These are phyloP conservation scores for Cyclotella cryptica DNA, from an alignment of 108 stramenopile species.

Conservation along the genomic window DNA sequence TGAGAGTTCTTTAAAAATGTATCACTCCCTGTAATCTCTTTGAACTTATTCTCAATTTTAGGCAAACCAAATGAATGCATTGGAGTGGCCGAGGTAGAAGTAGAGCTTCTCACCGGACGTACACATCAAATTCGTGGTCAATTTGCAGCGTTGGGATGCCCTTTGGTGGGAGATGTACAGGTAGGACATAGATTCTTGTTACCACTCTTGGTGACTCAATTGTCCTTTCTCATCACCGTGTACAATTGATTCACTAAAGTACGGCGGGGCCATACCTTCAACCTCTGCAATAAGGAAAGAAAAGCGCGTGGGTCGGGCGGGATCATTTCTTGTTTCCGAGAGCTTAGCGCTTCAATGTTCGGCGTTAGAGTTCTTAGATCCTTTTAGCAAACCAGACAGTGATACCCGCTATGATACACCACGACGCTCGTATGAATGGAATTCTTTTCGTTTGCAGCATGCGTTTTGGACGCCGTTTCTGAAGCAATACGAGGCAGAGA, in stretches of 20 bases:
- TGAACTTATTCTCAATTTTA: background rate
- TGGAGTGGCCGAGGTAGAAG: conserved; percentile 71
- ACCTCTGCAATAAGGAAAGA: conserved; percentile 6
- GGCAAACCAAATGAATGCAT: conserved; percentile 59
- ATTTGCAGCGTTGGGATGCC: conserved; percentile 72
- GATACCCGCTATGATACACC: conserved; percentile 1
- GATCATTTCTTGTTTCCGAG: conserved; percentile 45
- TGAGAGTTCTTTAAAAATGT: background rate
- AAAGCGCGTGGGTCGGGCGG: conserved; percentile 6
- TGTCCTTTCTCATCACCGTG: too few relatives aligned
- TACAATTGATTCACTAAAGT: conserved; percentile 15
- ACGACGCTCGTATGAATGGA: conserved; percentile 60
- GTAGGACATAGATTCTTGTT: background rate
- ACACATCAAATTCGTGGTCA: conserved; percentile 94
- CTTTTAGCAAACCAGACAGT: background rate
- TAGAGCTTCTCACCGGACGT: conserved; percentile 82
- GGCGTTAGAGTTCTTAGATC: conserved; percentile 55
- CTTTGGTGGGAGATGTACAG: conserved; percentile 81
- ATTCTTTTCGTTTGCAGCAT: conserved; percentile 51
- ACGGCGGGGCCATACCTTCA: conserved; percentile 73
- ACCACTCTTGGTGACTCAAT: background rate
- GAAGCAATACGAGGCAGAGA: conserved; percentile 40
- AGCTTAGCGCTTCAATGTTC: conserved; percentile 81
- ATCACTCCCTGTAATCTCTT: background rate
- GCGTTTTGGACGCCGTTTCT: conserved; percentile 79